Evolutionary conservation across 2,329 filamentous ascomycete genomes (phyloP).

Genomic region (Emydomyces testavorans): DNA sequence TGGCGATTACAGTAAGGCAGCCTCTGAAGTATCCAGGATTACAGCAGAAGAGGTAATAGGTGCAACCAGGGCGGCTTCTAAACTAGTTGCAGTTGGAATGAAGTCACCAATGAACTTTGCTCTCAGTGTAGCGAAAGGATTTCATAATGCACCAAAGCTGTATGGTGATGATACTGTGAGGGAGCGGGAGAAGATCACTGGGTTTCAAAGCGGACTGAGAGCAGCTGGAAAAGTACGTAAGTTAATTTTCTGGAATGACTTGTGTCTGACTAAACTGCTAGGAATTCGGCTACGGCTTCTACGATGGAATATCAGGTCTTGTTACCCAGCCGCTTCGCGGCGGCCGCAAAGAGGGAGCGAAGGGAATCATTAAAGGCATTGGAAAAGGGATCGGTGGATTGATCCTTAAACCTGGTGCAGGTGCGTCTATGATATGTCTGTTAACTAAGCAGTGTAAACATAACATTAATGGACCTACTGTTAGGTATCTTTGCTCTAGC

Average conservation of each 20-base stretch:
- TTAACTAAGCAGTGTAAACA: no score
- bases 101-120: slow-evolving; percentile 78
- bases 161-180: slow-evolving; percentile 77
- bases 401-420: slow-evolving; percentile 69
- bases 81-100: slow-evolving; percentile 63
- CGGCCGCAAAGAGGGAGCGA: slow-evolving; percentile 51
- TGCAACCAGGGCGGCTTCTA: slow-evolving; percentile 55
- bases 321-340: slow-evolving; percentile 66
- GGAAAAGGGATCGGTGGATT: slow-evolving; percentile 75
- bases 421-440: slow-evolving; percentile 34
- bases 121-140: slow-evolving; percentile 69
- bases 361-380: slow-evolving; percentile 64
- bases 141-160: slow-evolving; percentile 73
- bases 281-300: slow-evolving; percentile 66
- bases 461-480: not conserved
- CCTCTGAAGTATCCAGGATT: slow-evolving; percentile 4
- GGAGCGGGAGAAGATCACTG: slow-evolving; percentile 67
- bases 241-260: not conserved
- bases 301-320: slow-evolving; percentile 69
- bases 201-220: slow-evolving; percentile 60
- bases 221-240: slow-evolving; percentile 60
- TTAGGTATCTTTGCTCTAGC: slow-evolving; percentile 57
- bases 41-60: slow-evolving; percentile 40
- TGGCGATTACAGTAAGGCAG: not conserved
- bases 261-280: slow-evolving; percentile 16